phyloP scores from a whole-genome alignment of 257 asterid genomes.

The Knoxia roxburghii region DNA sequence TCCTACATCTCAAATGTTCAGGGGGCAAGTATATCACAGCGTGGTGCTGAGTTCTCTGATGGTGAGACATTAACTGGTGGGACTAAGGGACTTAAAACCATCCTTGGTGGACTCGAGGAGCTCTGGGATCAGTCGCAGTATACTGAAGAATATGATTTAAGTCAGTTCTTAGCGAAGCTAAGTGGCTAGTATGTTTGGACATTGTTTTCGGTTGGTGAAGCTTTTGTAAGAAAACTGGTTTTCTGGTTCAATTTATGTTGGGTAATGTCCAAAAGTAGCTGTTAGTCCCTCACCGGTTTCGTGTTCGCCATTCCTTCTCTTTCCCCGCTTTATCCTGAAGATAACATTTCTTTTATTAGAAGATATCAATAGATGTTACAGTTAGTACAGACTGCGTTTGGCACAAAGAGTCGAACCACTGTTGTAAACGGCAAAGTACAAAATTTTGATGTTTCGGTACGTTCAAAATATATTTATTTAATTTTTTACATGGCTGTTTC shows the following conservation, averaged over 20 bases:
- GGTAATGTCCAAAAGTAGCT: neutral
- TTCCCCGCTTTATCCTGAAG: neutral
- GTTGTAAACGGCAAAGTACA: constrained; percentile 1
- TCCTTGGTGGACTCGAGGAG: constrained; percentile 92
- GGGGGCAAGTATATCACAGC: constrained; percentile 45
- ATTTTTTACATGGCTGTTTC: too few species aligned
- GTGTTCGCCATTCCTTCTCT: constrained; percentile 8
- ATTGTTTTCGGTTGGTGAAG: neutral
- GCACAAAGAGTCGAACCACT: constrained; percentile 15
- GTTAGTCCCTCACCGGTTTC: neutral
- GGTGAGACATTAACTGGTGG: constrained; percentile 52
- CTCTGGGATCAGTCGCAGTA: constrained; percentile 99
- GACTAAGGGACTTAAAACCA: constrained; percentile 77
- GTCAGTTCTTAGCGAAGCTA: constrained; percentile 73
- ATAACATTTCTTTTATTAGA: constrained; percentile 5
- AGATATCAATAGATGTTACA: constrained; percentile 10
- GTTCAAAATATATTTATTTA: too few species aligned
- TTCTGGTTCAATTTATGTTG: neutral
- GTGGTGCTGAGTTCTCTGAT: constrained; percentile 34
- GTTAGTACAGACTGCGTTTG: constrained; percentile 20
- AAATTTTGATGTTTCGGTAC: constrained; percentile 17
- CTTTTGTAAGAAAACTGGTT: neutral
- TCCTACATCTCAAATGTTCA: constrained; percentile 26
- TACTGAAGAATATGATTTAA: constrained; percentile 86
- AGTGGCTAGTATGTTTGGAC: constrained; percentile 46